A percentile compares a stretch with the other conserved stretches of the same genome.
These are phyloP conservation scores for Takashimella koratensis DNA, from an alignment of 1,284 basidiomycete genomes.

Conservation along the genomic window DNA sequence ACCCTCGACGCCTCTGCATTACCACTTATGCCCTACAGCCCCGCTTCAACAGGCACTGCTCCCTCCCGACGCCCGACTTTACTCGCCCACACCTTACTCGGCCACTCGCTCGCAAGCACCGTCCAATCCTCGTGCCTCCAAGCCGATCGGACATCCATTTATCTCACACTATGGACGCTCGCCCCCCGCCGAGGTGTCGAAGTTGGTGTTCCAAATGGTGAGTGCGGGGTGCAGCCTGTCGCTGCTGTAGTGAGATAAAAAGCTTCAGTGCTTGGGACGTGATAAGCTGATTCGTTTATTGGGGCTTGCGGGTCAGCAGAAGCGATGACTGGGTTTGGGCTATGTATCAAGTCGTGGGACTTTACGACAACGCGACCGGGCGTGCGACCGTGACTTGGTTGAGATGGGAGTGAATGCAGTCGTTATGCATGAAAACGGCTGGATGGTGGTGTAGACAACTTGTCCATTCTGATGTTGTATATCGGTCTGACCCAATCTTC, in stretches of 20 bases:
- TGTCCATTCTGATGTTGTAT: too few relatives aligned
- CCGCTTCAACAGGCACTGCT: background rate
- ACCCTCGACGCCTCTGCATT: conserved; percentile 22
- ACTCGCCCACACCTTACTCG: conserved; percentile 14
- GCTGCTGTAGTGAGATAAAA: conserved; percentile 8
- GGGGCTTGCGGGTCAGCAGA: background rate
- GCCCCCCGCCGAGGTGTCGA: conserved; percentile 10
- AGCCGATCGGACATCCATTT: conserved; percentile 28
- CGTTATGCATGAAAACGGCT: too few relatives aligned
- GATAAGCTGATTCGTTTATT: background rate
- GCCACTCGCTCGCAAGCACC: conserved; percentile 19
- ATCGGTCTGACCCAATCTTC: too few relatives aligned
- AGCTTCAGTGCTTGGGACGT: background rate
- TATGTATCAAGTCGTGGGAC: conserved; percentile 34
- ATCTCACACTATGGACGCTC: conserved; percentile 28
- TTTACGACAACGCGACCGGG: conserved; percentile 12
- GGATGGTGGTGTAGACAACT: too few relatives aligned
- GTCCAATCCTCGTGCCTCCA: conserved; percentile 29
- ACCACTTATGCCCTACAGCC: conserved; percentile 11
- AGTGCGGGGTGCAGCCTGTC: conserved; percentile 2
- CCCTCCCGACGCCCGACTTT: conserved; percentile 6
- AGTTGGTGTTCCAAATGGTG: background rate
- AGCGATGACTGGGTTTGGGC: conserved; percentile 16
- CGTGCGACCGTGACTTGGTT: too few relatives aligned
- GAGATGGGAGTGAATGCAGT: too few relatives aligned